phyloP scores from a whole-genome alignment of 2,329 filamentous ascomycete species.

The Penicillium brasilianum region DNA sequence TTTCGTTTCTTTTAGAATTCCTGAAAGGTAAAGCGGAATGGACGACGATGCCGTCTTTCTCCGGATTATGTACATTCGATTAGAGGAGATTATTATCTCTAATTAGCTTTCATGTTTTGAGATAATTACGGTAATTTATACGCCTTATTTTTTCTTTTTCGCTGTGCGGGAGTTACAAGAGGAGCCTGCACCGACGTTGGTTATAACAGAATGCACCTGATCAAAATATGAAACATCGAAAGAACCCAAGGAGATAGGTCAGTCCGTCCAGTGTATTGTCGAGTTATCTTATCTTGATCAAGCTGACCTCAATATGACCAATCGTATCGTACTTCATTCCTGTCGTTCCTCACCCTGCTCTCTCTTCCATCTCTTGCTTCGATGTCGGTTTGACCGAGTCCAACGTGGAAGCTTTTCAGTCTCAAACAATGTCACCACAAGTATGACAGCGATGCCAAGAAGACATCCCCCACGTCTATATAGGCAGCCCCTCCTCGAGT shows the following conservation, averaged over 20 bases:
- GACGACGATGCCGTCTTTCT: not conserved
- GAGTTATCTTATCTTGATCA: too few relatives aligned
- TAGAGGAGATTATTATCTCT: not conserved
- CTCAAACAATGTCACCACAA: not conserved
- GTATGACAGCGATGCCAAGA: not conserved
- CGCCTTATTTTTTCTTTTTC: too few relatives aligned
- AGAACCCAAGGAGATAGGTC: too few relatives aligned
- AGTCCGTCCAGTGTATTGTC: too few relatives aligned
- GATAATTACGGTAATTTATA: not conserved
- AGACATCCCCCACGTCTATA: not conserved
- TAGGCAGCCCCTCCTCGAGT: not conserved
- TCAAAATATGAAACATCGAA: too few relatives aligned
- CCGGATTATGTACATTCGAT: slow-evolving; percentile 6
- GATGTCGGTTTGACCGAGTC: not conserved
- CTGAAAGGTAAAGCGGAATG: not conserved
- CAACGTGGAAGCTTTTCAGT: not conserved
- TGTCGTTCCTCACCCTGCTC: not conserved
- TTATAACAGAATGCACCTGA: too few relatives aligned
- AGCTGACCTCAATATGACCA: not conserved
- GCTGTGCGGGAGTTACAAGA: too few relatives aligned
- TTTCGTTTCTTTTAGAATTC: not conserved
- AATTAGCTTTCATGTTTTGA: not conserved
- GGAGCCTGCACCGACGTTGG: too few relatives aligned
- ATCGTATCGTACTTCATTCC: not conserved
- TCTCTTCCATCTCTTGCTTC: not conserved